Base-by-base conservation (phyloP, 1,284 basidiomycete genomes). In the Ceratobasidium papillatum region DNA sequence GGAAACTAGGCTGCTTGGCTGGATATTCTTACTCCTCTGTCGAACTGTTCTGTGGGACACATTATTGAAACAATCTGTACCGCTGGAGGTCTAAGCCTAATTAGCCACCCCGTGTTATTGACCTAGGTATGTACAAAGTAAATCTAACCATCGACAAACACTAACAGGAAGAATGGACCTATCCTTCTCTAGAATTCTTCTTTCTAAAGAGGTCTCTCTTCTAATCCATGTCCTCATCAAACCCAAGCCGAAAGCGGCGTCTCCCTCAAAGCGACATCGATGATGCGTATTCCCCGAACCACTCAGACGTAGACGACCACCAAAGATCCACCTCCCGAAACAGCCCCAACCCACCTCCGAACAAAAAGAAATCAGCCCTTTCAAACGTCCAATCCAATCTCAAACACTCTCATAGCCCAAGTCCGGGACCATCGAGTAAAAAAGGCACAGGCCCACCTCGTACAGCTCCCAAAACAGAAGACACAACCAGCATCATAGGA, bases 401-500 rank as follows among this genome's bases (percentile, higher is more conserved):
- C n/a, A 69, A 69, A n/a, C 65, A 69, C 27, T 69, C 65, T 38
- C 65, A 69, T 30, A 69, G 65, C 51, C 65, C 65, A 12, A 69
- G 65, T 17, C 65, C 65, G 2, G 65, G 65, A 19, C 65, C 65
- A 14, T 64, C 62, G 38, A 56, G 49, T 17, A 69, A 69, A 58
- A 69, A 56, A 45, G 65, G 65, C 7, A 69, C 65, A 2, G 65
- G 65, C 9, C 65, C 65, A 43, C 65, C 65, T 14, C 49, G 52
- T 25, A 58, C 65, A 27, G 65, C 65, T 43, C 65, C 65, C 25
- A 54, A 45, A 51, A 69, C 65, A n/a, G 65, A 69, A 25, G 65
- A 69, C 19, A 41, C 38, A 12, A 69, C 36, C 1, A 52, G 65
- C 12, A 43, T 69, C 4, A 30, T 58, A 2, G 51, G 38, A 12